These are phyloP conservation scores for Diaporthe sp. DNA, from an alignment of 2,329 filamentous ascomycete species.

Conservation along the genomic window DNA sequence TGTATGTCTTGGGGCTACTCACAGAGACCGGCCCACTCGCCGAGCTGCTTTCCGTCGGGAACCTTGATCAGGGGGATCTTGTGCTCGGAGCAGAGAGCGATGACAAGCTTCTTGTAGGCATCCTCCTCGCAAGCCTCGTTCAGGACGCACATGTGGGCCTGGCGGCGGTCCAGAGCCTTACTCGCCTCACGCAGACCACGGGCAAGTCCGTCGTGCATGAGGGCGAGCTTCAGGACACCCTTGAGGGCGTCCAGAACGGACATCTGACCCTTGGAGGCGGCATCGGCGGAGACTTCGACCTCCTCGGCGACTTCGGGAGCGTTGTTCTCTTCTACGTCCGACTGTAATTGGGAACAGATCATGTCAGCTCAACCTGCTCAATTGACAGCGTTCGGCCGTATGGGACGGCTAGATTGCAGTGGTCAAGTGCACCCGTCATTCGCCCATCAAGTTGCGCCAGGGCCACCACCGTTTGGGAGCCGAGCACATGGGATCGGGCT, in stretches of 20 bases:
- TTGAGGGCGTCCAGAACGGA: constrained; percentile 98
- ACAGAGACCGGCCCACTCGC: constrained; percentile 99
- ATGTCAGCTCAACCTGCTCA: constrained; percentile 44
- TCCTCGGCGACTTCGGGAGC: constrained; percentile 87
- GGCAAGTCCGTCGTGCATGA: constrained; percentile 99
- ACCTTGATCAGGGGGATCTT: constrained; percentile 99
- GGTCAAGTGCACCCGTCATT: constrained; percentile 11
- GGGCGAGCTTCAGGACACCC: constrained; percentile 97
- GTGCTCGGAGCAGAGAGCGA: constrained; percentile 98
- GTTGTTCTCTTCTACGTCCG: constrained; percentile 99
- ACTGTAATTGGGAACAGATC: constrained; percentile 68
- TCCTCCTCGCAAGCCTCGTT: constrained; percentile 99
- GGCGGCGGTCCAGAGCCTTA: constrained; percentile 98
- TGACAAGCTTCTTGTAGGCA: constrained; percentile 99
- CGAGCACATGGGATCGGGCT: not conserved
- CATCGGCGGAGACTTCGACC: constrained; percentile 96
- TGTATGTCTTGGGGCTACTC: constrained; percentile 64
- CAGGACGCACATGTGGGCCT: constrained; percentile 99
- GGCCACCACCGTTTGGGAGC: not conserved
- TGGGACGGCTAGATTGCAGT: constrained; percentile 12
- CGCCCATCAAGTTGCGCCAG: constrained; percentile 25
- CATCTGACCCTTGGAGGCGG: constrained; percentile 91
- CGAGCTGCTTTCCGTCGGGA: constrained; percentile 98
- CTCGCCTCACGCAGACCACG: constrained; percentile 97
- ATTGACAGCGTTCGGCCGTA: constrained; percentile 38